Conservation (phyloP, 2,329 filamentous ascomycete genomes). For the Chlorencoelia australis region DNA sequence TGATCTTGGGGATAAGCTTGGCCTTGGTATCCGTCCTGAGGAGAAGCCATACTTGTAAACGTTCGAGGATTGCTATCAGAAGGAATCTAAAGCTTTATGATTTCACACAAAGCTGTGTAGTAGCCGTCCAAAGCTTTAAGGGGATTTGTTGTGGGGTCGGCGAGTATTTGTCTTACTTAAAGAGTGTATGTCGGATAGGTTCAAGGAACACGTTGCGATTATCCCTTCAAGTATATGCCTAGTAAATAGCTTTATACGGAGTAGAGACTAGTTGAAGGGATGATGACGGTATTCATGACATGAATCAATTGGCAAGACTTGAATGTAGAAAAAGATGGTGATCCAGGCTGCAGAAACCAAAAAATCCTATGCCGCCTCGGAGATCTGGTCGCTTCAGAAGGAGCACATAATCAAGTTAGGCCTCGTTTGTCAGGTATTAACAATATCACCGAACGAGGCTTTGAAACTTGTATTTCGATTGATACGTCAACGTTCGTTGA, state of each 20-base stretch:
- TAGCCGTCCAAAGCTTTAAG: conserved; percentile 8
- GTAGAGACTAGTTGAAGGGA: conserved; percentile 5
- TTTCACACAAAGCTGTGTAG: conserved; percentile 7
- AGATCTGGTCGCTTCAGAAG: too few species aligned
- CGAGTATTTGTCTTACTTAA: conserved; percentile 11
- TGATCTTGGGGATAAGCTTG: conserved; percentile 34
- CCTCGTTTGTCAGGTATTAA: too few species aligned
- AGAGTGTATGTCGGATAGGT: conserved; percentile 9
- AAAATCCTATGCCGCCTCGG: too few species aligned
- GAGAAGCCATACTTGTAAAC: conserved; percentile 34
- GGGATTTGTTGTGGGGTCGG: conserved; percentile 6
- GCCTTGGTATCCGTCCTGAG: conserved; percentile 40
- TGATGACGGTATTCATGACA: conserved; percentile 16
- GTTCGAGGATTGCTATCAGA: conserved; percentile 1
- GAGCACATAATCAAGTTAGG: too few species aligned
- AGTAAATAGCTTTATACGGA: conserved; percentile 6
- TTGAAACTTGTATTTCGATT: too few species aligned
- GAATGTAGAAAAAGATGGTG: too few species aligned
- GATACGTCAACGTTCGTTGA: too few species aligned
- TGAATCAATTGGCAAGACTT: too few species aligned
- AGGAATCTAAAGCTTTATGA: not conserved
- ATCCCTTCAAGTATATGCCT: not conserved
- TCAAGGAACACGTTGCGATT: conserved; percentile 24
- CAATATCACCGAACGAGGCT: too few species aligned
- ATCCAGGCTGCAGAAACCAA: too few species aligned